Conservation (phyloP, 305 asterid species). For the Fraxinus sp. region DNA sequence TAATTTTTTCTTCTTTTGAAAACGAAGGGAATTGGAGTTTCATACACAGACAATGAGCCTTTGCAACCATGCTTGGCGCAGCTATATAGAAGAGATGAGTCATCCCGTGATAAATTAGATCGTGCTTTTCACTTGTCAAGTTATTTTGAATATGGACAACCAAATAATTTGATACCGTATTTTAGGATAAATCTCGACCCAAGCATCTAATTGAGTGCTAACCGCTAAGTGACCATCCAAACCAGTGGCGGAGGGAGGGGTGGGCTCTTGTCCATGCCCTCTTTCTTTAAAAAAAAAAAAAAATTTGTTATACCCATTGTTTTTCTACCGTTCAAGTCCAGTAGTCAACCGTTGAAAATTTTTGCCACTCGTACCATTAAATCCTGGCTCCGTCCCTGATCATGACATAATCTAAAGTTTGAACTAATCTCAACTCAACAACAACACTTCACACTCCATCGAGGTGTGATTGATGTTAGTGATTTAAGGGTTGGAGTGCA, state of each 20-base stretch:
- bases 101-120: too few species aligned
- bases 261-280: too few species aligned
- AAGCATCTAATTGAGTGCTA: too few species aligned
- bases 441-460: not conserved
- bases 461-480: not conserved
- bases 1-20: not conserved
- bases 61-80: not conserved
- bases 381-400: too few species aligned
- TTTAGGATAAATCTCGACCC: not conserved
- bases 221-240: not conserved
- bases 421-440: not conserved
- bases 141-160: too few species aligned
- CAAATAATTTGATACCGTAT: not conserved
- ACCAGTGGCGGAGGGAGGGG: too few species aligned
- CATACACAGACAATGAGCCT: not conserved
- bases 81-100: not conserved
- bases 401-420: not conserved
- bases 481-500: not conserved
- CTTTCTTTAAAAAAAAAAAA: too few species aligned
- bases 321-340: too few species aligned
- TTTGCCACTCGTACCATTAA: too few species aligned
- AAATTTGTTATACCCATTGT: too few species aligned
- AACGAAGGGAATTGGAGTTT: not conserved
- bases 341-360: too few species aligned
- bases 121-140: not conserved